Base-by-base conservation (phyloP, 495 filamentous ascomycete genomes). In the Hypoxylon crocopeplum region DNA sequence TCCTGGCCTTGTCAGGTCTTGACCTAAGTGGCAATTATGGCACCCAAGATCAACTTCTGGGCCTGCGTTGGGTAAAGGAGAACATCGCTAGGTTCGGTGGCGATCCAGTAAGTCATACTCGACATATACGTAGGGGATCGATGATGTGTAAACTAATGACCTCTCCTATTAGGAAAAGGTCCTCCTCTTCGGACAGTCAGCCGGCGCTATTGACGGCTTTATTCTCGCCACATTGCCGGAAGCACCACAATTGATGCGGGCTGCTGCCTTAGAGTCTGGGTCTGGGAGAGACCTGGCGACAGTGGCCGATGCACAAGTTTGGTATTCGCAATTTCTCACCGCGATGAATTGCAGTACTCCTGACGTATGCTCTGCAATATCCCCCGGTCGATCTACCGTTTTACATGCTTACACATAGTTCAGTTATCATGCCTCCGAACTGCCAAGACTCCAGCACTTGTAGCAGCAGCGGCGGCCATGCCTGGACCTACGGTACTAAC, bases 31-130 rank as follows among this genome's bases (percentile, higher is more conserved):
- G 65, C 17, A 69, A 84, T 49, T 72, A 83, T 15, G 82, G 76
- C 0, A 60, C 84, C 2, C 74, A 81, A 45, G 84, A 86, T 62
- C 82, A 85, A 57, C 71, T 80, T 5, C 54, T 82, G 15, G 79
- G 71, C 5, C 70, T 83, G 22, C 75, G 76, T 11, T 83, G 78
- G 74, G 71, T 84, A 0, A 69, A 77, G 8, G 69, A 73, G 12
- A 86, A 86, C 56, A 80, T 86, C 29, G 71, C 65, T 51, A 74
- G 56, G 7, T 87, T 87, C 60, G 84, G 84, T 29, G 84, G 84
- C 20, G 77, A 86, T 55, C 70, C 81, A 8, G 59, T 62, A 41
- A 39, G 41, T 62, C n/a, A 6, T 34, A 8, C 12, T 5, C 25
- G 7, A n/a, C 3, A 34, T 3, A 6, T 34, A 34, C 32, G 7